Base-by-base conservation (phyloP, 139 green algal genomes). In the Chloropicon primus region DNA sequence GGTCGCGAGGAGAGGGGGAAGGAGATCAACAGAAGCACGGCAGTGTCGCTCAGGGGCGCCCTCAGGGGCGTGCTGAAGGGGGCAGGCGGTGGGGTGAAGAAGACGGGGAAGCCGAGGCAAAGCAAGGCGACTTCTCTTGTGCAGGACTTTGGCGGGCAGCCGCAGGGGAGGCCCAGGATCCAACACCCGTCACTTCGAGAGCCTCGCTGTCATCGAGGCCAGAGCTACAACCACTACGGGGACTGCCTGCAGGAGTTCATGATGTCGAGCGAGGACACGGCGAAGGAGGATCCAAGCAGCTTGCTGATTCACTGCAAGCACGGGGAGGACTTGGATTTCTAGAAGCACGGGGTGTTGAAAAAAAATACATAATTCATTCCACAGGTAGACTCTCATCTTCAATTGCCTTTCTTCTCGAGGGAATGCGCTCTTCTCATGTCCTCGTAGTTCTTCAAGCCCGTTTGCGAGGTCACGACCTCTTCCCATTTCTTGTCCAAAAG, bases 181-280 rank as follows among this genome's bases (percentile, higher is more conserved):
- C n/a, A n/a, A n/a, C n/a, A n/a, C 10, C 41, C 41, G 41, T 17
- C 41, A 5, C 41, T 5, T 17, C 5, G 10, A 17, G 17, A 62
- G 41, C 10, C 41, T 5, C 41, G 10, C 41, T 62, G 10, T 5
- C 41, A 62, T 5, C 10, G 10, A 17, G 41, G 17, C 41, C 10
- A 5, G 5, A 62, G 5, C 10, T 62, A 62, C 41, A 62, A 62
- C 41, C 41, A 62, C 41, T 62, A 62, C 41, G 41, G 41, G 10
- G 41, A 62, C 10, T 62, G 41, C 41, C 41, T 62, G 5, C 41
- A 62, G 17, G 41, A 62, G 41, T 62, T 97, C 29, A 95, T 96
- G 90, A 85, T 74, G 28, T 92, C 82, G 22, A 86, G 90, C 62
- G 92, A 97, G 81, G 92, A 97, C 53, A 83, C 88, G 27, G 81